Evolutionary conservation across 225 moss, liverwort and hornwort genomes (phyloP), one percentile per base, ranked within the genome.

Genomic region (Thuidium tamariscinum): DNA sequence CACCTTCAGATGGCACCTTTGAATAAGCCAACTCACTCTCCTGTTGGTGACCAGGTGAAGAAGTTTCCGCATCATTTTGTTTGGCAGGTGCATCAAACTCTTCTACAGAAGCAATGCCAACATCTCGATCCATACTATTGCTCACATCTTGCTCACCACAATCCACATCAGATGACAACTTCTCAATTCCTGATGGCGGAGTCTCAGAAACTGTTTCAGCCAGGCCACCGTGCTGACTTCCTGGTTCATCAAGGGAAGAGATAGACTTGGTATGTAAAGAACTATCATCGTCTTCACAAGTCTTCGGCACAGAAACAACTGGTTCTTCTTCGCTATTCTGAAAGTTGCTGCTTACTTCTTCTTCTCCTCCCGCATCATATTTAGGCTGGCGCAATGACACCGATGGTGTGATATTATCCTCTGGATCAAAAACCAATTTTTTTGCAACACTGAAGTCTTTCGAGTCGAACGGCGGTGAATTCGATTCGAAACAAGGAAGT

Each of bases 381-480:
- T 80, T 39, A 22, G 36, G 63, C 49, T 83, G 88, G 30, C 25
- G 75, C 69, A 80, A 74, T 27, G 85, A 49, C 69, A 74, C 52
- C 76, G 69, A 39, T 27, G 74, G 85, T 65, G 84, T 34, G 41
- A 56, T n/a, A 29, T 48, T 74, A n/a, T 81, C 79, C 83, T 83
- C 85, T 11, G 85, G 83, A n/a, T 88, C 89, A 71, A 88, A 89
- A 54, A 87, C 87, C 80, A 89, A 4, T 54, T 86, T 89, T 70
- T 88, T 89, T 11, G 88, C 88, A 60, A 76, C 86, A 49, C 67
- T 69, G 64, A 56, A 86, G 64, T 89, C 91, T 39, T 73, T 89
- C 48, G 80, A 87, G 51, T 87, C 85, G 48, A 87, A 88, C 20
- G 70, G 56, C 20, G 88, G 83, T 51, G 89, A 88, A 70, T 64